Percentiles rank a stretch among this genome's conserved stretches.
Evolutionary conservation across 1,139 yeast genomes (phyloP).

Genomic region (Blastobotrys persicus): DNA sequence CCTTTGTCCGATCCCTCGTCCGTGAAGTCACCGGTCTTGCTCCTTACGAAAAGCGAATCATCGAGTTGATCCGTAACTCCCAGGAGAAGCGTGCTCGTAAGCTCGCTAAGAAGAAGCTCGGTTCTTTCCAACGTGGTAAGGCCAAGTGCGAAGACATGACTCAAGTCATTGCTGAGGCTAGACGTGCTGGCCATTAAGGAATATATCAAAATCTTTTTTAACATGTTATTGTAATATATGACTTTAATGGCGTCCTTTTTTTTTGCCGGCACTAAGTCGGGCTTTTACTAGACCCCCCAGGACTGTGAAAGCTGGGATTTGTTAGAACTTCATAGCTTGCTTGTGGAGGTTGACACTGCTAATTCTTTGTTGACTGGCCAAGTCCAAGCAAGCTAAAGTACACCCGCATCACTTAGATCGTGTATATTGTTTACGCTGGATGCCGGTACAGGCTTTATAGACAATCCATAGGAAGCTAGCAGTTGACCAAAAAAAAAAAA

Average conservation of each 20-base stretch:
- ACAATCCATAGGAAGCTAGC: no score
- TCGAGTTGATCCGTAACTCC: slow-evolving; percentile 99
- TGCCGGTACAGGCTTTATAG: no score
- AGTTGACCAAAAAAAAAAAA: no score
- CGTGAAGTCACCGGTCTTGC: slow-evolving; percentile 98
- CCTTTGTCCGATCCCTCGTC: slow-evolving; percentile 91
- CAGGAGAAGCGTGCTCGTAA: slow-evolving; percentile 99
- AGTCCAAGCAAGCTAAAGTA: no score
- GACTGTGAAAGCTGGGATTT: no score
- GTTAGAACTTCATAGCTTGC: no score
- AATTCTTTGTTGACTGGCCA: no score
- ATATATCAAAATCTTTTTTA: slow-evolving; percentile 2
- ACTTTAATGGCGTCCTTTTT: background rate
- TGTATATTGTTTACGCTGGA: no score
- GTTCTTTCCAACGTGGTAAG: slow-evolving; percentile 99
- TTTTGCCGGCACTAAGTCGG: no score
- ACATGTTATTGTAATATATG: slow-evolving; percentile 4
- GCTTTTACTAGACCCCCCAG: no score
- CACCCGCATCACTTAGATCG: no score
- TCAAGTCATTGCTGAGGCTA: slow-evolving; percentile 94
- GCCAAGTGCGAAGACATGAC: slow-evolving; percentile 99
- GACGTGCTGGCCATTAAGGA: slow-evolving; percentile 50
- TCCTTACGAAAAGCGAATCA: slow-evolving; percentile 99
- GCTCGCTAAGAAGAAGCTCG: slow-evolving; percentile 99
- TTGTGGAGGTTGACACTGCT: no score